These are phyloP conservation scores for Xylariaceae sp. DNA, from an alignment of 2,329 filamentous ascomycete species.

Conservation along the genomic window DNA sequence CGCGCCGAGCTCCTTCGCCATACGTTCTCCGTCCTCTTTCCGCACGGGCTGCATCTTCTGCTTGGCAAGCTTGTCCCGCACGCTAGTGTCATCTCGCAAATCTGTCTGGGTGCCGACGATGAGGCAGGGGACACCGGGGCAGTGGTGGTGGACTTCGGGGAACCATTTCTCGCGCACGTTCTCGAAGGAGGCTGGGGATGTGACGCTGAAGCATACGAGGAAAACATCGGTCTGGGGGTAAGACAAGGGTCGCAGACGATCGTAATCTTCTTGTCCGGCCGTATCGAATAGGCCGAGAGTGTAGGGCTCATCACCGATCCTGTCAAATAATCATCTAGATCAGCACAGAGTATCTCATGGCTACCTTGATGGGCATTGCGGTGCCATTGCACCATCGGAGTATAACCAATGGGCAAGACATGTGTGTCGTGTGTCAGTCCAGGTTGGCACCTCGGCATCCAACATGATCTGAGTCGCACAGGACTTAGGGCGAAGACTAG, in stretches of 20 bases:
- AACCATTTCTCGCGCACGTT: conserved; percentile 99
- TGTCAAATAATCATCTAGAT: conserved; percentile 36
- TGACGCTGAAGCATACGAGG: conserved; percentile 97
- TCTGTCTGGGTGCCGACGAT: conserved; percentile 98
- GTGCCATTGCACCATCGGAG: conserved; percentile 1
- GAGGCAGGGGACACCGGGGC: conserved; percentile 92
- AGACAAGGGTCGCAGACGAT: conserved; percentile 89
- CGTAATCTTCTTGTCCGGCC: conserved; percentile 98
- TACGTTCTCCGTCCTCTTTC: conserved; percentile 88
- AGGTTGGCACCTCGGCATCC: conserved; percentile 1
- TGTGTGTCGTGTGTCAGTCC: not conserved
- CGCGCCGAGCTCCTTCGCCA: conserved; percentile 95
- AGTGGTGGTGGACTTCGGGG: conserved; percentile 97
- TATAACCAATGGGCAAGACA: not conserved
- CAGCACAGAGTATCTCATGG: conserved; percentile 15
- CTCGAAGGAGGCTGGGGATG: conserved; percentile 94
- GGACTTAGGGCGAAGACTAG: not conserved
- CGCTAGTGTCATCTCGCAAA: conserved; percentile 80
- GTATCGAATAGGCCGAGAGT: conserved; percentile 97
- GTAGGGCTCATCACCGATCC: conserved; percentile 98
- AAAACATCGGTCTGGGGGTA: conserved; percentile 99
- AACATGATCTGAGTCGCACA: not conserved
- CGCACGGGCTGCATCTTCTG: conserved; percentile 94
- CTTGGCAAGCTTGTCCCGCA: conserved; percentile 85
- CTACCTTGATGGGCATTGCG: not conserved